Percentiles rank a stretch among this genome's conserved stretches.
phyloP scores from a whole-genome alignment of 192 early-diverging fungal genomes.

The Gonapodya prolifera region DNA sequence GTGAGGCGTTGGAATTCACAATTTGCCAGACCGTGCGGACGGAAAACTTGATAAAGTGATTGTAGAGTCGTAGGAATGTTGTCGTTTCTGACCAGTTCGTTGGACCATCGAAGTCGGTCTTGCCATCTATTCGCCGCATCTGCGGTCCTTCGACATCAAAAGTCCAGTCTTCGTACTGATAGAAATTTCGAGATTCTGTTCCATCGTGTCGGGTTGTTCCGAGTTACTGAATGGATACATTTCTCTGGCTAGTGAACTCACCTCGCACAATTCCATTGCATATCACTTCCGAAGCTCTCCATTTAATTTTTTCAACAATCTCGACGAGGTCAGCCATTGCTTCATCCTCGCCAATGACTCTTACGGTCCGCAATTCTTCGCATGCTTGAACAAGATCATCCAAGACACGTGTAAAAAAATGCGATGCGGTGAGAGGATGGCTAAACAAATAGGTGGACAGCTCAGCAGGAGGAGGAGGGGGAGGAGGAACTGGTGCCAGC shows the following conservation, averaged over 20 bases:
- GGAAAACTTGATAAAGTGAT: slow-evolving; percentile 53
- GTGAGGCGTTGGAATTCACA: neutral
- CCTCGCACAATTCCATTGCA: slow-evolving; percentile 68
- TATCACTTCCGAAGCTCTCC: slow-evolving; percentile 56
- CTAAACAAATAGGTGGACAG: neutral
- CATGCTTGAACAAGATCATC: slow-evolving; percentile 62
- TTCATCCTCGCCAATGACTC: slow-evolving; percentile 52
- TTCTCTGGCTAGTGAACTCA: slow-evolving; percentile 31
- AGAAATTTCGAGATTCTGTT: slow-evolving; percentile 58
- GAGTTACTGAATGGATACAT: slow-evolving; percentile 10
- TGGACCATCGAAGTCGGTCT: neutral
- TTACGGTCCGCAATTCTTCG: slow-evolving; percentile 61
- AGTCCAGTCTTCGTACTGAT: slow-evolving; percentile 59
- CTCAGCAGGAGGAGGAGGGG: slow-evolving; percentile 36
- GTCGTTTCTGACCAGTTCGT: slow-evolving; percentile 33
- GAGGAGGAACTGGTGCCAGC: neutral
- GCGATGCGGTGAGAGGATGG: slow-evolving; percentile 35
- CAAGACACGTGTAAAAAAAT: slow-evolving; percentile 64
- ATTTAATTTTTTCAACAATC: slow-evolving; percentile 58
- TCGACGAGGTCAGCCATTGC: slow-evolving; percentile 50
- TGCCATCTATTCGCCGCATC: neutral
- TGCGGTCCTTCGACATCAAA: slow-evolving; percentile 35
- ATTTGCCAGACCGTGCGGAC: slow-evolving; percentile 10
- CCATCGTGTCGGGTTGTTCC: slow-evolving; percentile 7
- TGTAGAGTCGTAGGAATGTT: slow-evolving; percentile 46